Conservation (phyloP, 2,329 filamentous ascomycete species). For the Ophiostoma sp. region DNA sequence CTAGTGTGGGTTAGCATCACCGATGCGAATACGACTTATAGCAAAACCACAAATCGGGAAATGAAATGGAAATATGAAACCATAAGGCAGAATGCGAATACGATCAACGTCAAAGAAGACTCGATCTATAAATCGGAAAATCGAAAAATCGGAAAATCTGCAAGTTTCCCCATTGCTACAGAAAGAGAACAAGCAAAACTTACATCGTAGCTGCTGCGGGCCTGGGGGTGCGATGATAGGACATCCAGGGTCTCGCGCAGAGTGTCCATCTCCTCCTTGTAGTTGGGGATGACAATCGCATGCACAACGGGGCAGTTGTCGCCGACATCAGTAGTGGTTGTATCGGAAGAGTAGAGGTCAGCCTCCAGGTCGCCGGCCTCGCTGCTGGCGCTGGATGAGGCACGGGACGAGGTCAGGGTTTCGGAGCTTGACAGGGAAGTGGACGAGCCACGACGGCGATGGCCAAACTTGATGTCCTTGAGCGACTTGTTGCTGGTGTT, state of each 20-base stretch:
- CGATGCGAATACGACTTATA: conserved; percentile 15
- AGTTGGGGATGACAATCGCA: conserved; percentile 66
- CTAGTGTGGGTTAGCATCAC: conserved; percentile 36
- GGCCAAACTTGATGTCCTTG: conserved; percentile 44
- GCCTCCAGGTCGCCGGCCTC: conserved; percentile 49
- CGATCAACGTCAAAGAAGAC: conserved; percentile 5
- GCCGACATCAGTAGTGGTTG: conserved; percentile 38
- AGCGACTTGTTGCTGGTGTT: conserved; percentile 43
- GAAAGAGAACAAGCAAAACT: conserved; percentile 35
- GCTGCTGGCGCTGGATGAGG: conserved; percentile 45
- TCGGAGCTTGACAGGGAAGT: conserved; percentile 54
- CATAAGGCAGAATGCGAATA: background rate
- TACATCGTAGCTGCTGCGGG: conserved; percentile 62
- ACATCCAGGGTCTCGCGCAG: conserved; percentile 64
- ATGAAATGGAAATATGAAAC: conserved; percentile 3
- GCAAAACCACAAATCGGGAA: background rate
- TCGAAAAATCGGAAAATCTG: background rate
- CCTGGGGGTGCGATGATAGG: conserved; percentile 60
- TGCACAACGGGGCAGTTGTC: conserved; percentile 51
- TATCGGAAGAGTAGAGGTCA: conserved; percentile 35
- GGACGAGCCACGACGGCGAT: conserved; percentile 48
- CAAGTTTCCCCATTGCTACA: background rate
- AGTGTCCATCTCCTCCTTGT: conserved; percentile 66
- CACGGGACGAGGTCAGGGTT: conserved; percentile 46
- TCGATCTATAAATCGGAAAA: background rate